Conservation (phyloP, 2,329 filamentous ascomycete species). For the Leptographium flavum region DNA sequence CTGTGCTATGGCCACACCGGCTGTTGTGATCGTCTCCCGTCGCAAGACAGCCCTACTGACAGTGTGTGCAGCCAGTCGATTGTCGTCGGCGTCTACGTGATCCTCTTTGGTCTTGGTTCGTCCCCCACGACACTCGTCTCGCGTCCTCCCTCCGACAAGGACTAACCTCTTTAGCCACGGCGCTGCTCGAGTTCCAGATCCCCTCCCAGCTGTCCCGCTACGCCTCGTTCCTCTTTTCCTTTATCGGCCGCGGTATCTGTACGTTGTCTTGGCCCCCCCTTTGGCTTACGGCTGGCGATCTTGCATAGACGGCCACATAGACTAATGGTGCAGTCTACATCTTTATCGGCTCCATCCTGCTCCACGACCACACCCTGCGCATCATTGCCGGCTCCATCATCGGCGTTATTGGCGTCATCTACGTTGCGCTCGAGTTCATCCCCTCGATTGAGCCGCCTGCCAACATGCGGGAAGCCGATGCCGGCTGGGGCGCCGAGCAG, state of each 20-base stretch:
- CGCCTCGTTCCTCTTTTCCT: slow-evolving; percentile 95
- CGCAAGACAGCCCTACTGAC: slow-evolving; percentile 2
- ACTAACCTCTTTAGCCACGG: slow-evolving; percentile 37
- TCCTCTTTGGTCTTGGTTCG: slow-evolving; percentile 78
- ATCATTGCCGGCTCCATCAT: slow-evolving; percentile 67
- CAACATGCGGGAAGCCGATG: slow-evolving; percentile 69
- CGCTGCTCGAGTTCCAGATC: slow-evolving; percentile 80
- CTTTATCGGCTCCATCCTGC: slow-evolving; percentile 78
- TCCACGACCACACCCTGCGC: slow-evolving; percentile 51
- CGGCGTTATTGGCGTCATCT: slow-evolving; percentile 63
- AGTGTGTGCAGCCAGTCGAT: slow-evolving; percentile 43
- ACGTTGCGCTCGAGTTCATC: slow-evolving; percentile 60
- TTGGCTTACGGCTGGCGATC: not conserved
- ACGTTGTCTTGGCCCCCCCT: slow-evolving; percentile 27
- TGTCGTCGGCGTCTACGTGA: slow-evolving; percentile 74
- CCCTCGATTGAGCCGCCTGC: slow-evolving; percentile 66
- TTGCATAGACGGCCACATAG: too few relatives aligned
- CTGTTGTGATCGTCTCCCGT: too few relatives aligned
- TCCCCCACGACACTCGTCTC: too few relatives aligned
- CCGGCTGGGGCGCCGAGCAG: slow-evolving; percentile 65
- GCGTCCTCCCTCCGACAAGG: too few relatives aligned
- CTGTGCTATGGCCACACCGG: too few relatives aligned
- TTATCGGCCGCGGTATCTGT: slow-evolving; percentile 91
- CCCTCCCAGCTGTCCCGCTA: slow-evolving; percentile 86
- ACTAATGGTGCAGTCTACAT: slow-evolving; percentile 62